Percentiles rank a stretch among this genome's conserved stretches.
phyloP scores from a whole-genome alignment of 2,329 filamentous ascomycete species.

The Aureobasidium subglaciale region DNA sequence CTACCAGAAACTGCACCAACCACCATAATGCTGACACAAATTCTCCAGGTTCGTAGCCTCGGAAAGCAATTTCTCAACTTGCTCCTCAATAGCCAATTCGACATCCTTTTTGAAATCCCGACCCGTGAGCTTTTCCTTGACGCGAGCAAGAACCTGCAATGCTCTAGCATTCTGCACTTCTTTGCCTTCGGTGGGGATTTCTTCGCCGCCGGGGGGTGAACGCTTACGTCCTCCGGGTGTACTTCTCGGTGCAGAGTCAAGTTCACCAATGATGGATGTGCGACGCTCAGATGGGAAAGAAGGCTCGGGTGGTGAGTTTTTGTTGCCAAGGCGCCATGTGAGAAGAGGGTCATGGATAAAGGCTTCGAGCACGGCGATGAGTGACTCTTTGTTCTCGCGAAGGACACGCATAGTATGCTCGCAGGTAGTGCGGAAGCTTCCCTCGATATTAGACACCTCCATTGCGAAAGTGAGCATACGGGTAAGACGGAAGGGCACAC shows the following conservation, averaged over 20 bases:
- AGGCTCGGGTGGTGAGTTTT: slow-evolving; percentile 53
- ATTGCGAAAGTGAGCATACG: slow-evolving; percentile 99
- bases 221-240: slow-evolving; percentile 10
- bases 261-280: slow-evolving; percentile 48
- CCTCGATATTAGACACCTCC: slow-evolving; percentile 99
- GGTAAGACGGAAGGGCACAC: slow-evolving; percentile 94
- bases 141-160: slow-evolving; percentile 80
- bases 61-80: slow-evolving; percentile 90
- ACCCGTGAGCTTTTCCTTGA: slow-evolving; percentile 93
- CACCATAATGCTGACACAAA: slow-evolving; percentile 96
- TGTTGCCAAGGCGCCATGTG: slow-evolving; percentile 77
- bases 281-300: slow-evolving; percentile 56
- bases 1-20: slow-evolving; percentile 99
- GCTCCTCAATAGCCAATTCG: slow-evolving; percentile 75
- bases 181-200: slow-evolving; percentile 31
- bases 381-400: slow-evolving; percentile 92
- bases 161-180: slow-evolving; percentile 93
- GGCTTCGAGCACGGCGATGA: slow-evolving; percentile 97
- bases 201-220: not conserved
- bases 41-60: slow-evolving; percentile 97
- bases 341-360: slow-evolving; percentile 99
- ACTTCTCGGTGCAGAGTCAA: slow-evolving; percentile 5
- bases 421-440: slow-evolving; percentile 95
- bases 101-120: slow-evolving; percentile 82
- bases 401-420: slow-evolving; percentile 98